These are phyloP conservation scores for Gelatoporia subvermispora DNA, from an alignment of 768 basidiomycete species.

Conservation along the genomic window DNA sequence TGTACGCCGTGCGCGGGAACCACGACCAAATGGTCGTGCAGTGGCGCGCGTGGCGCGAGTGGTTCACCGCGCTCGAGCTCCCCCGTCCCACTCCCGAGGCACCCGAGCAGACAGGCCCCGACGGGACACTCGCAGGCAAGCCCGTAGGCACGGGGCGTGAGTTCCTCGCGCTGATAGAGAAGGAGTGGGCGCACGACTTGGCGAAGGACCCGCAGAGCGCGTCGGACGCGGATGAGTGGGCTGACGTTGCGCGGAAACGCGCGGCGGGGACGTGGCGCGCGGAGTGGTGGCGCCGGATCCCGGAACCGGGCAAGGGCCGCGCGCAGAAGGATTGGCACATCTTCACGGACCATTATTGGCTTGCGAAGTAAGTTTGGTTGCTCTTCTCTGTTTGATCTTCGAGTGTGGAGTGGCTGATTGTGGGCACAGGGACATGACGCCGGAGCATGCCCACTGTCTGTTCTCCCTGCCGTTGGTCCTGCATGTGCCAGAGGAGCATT, in stretches of 20 bases:
- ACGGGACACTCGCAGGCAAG: slow-evolving; percentile 6
- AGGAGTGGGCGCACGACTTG: slow-evolving; percentile 32
- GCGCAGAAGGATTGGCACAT: slow-evolving; percentile 57
- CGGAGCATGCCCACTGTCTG: slow-evolving; percentile 65
- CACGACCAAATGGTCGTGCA: slow-evolving; percentile 90
- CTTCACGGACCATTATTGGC: slow-evolving; percentile 69
- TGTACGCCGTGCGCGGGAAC: slow-evolving; percentile 87
- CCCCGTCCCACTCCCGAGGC: slow-evolving; percentile 9
- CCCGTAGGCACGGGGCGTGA: slow-evolving; percentile 22
- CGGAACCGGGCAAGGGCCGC: slow-evolving; percentile 20
- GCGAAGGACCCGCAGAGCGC: slow-evolving; percentile 25
- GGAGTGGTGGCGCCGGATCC: slow-evolving; percentile 29
- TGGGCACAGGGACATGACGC: slow-evolving; percentile 45
- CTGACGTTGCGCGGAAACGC: slow-evolving; percentile 26
- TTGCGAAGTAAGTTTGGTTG: slow-evolving; percentile 50
- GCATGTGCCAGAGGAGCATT: slow-evolving; percentile 70
- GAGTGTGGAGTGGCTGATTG: neutral
- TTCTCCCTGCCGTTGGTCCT: slow-evolving; percentile 67
- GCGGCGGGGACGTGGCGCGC: slow-evolving; percentile 22
- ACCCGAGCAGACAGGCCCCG: neutral
- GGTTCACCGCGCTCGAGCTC: slow-evolving; percentile 44
- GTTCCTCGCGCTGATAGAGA: slow-evolving; percentile 55
- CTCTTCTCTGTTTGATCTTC: slow-evolving; percentile 4
- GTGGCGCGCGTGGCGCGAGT: slow-evolving; percentile 84
- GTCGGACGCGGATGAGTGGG: slow-evolving; percentile 37